phyloP scores from a whole-genome alignment of 441 rosid species.

The Cnidoscolus chayamansa region DNA sequence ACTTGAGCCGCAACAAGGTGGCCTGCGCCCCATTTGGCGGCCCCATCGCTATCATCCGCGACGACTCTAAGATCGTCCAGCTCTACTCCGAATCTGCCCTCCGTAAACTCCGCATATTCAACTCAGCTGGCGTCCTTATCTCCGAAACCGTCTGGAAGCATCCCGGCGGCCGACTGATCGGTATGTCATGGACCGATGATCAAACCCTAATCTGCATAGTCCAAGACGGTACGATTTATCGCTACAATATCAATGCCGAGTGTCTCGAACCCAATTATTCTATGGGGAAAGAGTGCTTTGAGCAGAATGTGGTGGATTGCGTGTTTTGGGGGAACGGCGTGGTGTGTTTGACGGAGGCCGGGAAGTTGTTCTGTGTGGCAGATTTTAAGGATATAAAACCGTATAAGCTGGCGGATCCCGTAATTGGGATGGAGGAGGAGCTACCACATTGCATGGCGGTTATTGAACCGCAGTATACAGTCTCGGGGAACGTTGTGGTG shows the following conservation, averaged over 20 bases:
- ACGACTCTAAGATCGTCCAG: conserved; percentile 97
- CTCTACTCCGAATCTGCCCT: conserved; percentile 93
- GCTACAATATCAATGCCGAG: conserved; percentile 76
- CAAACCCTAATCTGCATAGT: conserved; percentile 76
- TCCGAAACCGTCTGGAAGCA: conserved; percentile 89
- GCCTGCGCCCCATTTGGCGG: conserved; percentile 96
- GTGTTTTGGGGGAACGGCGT: conserved; percentile 93
- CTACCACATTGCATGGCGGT: conserved; percentile 69
- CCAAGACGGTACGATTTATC: conserved; percentile 90
- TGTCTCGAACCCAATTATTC: conserved; percentile 65
- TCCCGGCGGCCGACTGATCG: conserved; percentile 88
- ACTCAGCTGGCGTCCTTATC: conserved; percentile 74
- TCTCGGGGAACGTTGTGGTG: conserved; percentile 85
- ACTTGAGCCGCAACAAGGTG: conserved; percentile 80
- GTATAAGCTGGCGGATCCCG: conserved; percentile 57
- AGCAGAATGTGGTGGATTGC: conserved; percentile 89
- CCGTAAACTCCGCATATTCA: conserved; percentile 87
- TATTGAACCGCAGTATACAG: conserved; percentile 83
- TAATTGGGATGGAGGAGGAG: conserved; percentile 51
- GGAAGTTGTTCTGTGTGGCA: conserved; percentile 56
- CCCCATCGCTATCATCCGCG: conserved; percentile 91
- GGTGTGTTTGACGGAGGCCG: conserved; percentile 82
- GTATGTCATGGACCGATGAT: conserved; percentile 97
- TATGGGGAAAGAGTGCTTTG: conserved; percentile 81
- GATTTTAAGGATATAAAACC: conserved; percentile 75